These are phyloP conservation scores for Caryopteris hybrid DNA, from an alignment of 305 asterid genomes.

Conservation along the genomic window DNA sequence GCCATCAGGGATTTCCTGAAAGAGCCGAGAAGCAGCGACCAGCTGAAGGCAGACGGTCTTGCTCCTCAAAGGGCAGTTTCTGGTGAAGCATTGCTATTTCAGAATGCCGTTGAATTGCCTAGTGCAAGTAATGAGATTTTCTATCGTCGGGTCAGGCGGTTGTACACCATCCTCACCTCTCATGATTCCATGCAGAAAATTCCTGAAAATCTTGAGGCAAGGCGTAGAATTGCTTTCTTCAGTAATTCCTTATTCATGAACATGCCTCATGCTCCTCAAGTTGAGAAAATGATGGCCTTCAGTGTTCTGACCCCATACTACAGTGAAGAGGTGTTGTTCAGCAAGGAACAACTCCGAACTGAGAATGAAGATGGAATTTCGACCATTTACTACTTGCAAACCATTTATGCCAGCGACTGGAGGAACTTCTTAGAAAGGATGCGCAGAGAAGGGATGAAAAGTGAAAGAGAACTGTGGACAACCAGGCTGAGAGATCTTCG, in stretches of 20 bases:
- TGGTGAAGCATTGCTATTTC: conserved; percentile 71
- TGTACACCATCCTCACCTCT: conserved; percentile 83
- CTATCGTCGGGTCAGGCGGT: conserved; percentile 83
- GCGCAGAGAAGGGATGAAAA: conserved; percentile 80
- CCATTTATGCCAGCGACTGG: conserved; percentile 96
- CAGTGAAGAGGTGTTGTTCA: conserved; percentile 85
- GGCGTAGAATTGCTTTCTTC: conserved; percentile 94
- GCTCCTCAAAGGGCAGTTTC: conserved; percentile 62
- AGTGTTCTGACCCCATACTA: conserved; percentile 97
- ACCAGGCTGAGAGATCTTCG: conserved; percentile 80
- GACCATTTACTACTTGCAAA: conserved; percentile 84
- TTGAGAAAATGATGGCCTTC: conserved; percentile 96
- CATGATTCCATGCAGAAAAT: conserved; percentile 84
- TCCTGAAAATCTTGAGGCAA: conserved; percentile 93
- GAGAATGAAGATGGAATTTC: conserved; percentile 99
- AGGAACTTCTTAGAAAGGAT: conserved; percentile 85
- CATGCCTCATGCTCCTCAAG: conserved; percentile 98
- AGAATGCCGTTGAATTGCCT: conserved; percentile 74
- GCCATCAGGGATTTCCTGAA: conserved; percentile 82
- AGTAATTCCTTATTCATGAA: conserved; percentile 97
- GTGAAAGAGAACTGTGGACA: conserved; percentile 76
- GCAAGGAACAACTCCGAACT: conserved; percentile 86
- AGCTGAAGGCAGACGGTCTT: conserved; percentile 83
- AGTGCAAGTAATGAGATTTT: conserved; percentile 56
- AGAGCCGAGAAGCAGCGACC: conserved; percentile 63